A percentile compares a stretch with the other conserved stretches of the same genome.
These are phyloP conservation scores for Aspergillus terreus DNA, from an alignment of 2,329 filamentous ascomycete species.

Conservation along the genomic window DNA sequence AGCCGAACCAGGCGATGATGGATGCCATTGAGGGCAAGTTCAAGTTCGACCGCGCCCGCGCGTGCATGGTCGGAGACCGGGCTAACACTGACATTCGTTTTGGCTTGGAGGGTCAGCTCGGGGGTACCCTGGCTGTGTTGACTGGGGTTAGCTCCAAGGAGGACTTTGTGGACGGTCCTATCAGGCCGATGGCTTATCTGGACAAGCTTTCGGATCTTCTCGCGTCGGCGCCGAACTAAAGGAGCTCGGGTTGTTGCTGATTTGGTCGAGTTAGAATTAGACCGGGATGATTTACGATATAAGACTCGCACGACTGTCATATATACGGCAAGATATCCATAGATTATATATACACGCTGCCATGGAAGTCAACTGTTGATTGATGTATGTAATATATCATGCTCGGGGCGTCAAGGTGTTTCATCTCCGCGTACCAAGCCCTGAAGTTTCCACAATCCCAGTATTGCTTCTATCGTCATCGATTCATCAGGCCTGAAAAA, in stretches of 20 bases:
- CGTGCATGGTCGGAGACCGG: slow-evolving; percentile 95
- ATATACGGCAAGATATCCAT: background rate
- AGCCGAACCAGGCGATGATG: slow-evolving; percentile 99
- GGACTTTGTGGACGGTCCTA: slow-evolving; percentile 71
- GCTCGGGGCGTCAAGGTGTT: background rate
- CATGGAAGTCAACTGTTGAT: background rate
- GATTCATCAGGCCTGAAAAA: slow-evolving; percentile 32
- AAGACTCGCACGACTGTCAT: background rate
- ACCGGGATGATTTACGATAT: slow-evolving; percentile 4
- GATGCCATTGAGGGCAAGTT: slow-evolving; percentile 97
- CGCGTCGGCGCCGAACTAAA: slow-evolving; percentile 24
- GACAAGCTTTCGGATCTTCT: slow-evolving; percentile 77
- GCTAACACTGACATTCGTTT: slow-evolving; percentile 96
- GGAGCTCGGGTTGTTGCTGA: background rate
- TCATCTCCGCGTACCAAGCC: slow-evolving; percentile 21
- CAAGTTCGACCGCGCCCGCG: slow-evolving; percentile 73
- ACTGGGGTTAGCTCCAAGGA: slow-evolving; percentile 83
- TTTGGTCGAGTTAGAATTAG: background rate
- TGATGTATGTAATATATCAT: background rate
- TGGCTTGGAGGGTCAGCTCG: slow-evolving; percentile 83
- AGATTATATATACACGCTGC: background rate
- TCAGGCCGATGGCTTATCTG: slow-evolving; percentile 77
- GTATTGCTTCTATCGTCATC: slow-evolving; percentile 27
- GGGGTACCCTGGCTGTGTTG: slow-evolving; percentile 85
- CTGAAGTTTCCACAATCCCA: slow-evolving; percentile 39